Evolutionary conservation across 2,329 filamentous ascomycete species (phyloP), one percentile per base, ranked within the genome.

Genomic region (Pseudogymnoascus sp.): DNA sequence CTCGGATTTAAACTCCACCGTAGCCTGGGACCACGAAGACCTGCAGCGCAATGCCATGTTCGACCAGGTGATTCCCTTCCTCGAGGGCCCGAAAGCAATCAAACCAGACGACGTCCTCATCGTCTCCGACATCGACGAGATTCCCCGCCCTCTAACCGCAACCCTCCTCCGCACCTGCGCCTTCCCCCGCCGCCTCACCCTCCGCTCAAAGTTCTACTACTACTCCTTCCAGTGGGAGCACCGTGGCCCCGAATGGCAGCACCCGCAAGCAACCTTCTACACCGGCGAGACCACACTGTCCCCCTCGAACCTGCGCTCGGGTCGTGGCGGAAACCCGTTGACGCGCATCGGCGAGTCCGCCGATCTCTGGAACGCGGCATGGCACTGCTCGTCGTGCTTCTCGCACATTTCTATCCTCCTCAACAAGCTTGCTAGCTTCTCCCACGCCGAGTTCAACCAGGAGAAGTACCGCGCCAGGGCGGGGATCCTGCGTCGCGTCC

Each of bases 381-480:
- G 85, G 85, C 84, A 87, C 71, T 87, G 84, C 76, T 84, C 81
- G 61, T 82, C 77, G 63, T 87, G 85, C 74, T 86, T 86, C 70
- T 74, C 77, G 17, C 86, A 82, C 0, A 73, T 87, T 15, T 76
- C 76, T 3, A 80, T 85, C 70, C 76, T 86, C 67, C 73, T 82
- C 53, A 79, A 77, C 67, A 86, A 86, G 72, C 78, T 86, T 75
- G 74, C 77, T 9, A 80, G 78, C 64, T 85, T 85, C 71, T 83
- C 81, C 17, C 83, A 86, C 69, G 73, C 72, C 8, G 79, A 76
- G 72, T 79, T 80, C 75, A 85, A 86, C 66, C 76, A 75, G 17
- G 75, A 78, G 9, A 69, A 75, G 64, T 85, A 78, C 66, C 77
- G 78, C 60, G 75, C 84, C 64, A 73, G 71, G 47, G 72, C 76